Evolutionary conservation across 2,329 filamentous ascomycete genomes (phyloP), one percentile per base, ranked within the genome.

Genomic region (Clathrospora elynae): DNA sequence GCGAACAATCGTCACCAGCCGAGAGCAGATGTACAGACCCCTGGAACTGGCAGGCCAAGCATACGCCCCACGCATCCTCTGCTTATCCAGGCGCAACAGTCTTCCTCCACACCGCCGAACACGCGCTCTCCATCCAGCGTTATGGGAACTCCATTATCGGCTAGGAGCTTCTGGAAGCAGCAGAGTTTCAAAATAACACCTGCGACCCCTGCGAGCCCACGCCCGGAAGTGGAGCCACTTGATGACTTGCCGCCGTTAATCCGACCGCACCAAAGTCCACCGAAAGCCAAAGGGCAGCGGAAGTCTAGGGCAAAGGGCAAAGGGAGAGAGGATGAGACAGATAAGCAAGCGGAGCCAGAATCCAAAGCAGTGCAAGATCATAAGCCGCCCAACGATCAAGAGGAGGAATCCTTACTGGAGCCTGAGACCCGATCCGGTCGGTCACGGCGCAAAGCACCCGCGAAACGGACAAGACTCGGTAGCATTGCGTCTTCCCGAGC

Each of bases 401-500:
- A 51, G 14, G 63, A 66, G 39, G 60, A 64, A 1, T 46, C 49
- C 10, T 46, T 50, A 14, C 41, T 52, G 0, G 65, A 68, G 36
- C 49, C 51, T 7, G 60, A 61, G 25, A 62, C 58, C 3, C 61
- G 64, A 10, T 61, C 58, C n/a, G 60, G 60, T 4, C 61, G 66
- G 11, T 56, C 55, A 23, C 56, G 65, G 22, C 66, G 64, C 18
- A 70, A 55, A 54, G 61, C 54, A 18, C 46, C 62, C 12, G 47
- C 54, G 10, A 64, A 57, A 44, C 52, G 64, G 41, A 51, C 48
- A 22, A 55, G 70, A 45, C 64, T 63, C 17, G 70, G 67, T 25
- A 78, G 75, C 45, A 69, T 72, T 29, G 68, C 73, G 16, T 78
- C 76, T 10, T 77, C 75, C 10, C 70, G 71, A 36, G 67, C 75